phyloP scores from a whole-genome alignment of 495 filamentous ascomycete species.

The Copromyces sp. region DNA sequence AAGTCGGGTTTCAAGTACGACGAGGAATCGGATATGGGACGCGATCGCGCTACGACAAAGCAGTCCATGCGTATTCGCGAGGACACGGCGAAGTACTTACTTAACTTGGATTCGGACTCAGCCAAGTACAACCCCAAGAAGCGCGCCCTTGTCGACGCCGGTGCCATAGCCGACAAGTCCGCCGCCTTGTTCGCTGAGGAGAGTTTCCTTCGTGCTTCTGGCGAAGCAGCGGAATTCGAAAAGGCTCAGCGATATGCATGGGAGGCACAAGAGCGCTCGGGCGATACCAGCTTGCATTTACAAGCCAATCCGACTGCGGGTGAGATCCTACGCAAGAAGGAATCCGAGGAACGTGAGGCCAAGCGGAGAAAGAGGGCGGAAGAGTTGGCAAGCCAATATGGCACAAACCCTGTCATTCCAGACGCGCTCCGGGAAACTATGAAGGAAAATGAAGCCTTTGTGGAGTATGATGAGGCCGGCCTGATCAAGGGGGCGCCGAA shows the following conservation, averaged over 20 bases:
- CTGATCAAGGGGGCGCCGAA: slow-evolving; percentile 80
- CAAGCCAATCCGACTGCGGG: slow-evolving; percentile 96
- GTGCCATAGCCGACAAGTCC: slow-evolving; percentile 72
- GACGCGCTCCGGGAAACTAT: slow-evolving; percentile 57
- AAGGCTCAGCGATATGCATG: slow-evolving; percentile 81
- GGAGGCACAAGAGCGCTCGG: slow-evolving; percentile 79
- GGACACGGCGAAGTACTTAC: slow-evolving; percentile 95
- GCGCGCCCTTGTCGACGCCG: slow-evolving; percentile 82
- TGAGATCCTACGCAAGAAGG: slow-evolving; percentile 70
- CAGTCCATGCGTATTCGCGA: slow-evolving; percentile 80
- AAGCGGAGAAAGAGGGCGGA: slow-evolving; percentile 60
- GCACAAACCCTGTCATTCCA: slow-evolving; percentile 56
- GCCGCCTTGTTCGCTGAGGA: slow-evolving; percentile 88
- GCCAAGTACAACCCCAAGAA: slow-evolving; percentile 99
- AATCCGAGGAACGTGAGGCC: slow-evolving; percentile 56
- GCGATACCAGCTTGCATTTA: slow-evolving; percentile 67
- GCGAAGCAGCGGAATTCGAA: slow-evolving; percentile 93
- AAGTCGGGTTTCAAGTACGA: slow-evolving; percentile 57
- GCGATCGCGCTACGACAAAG: slow-evolving; percentile 81
- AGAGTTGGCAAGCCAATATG: slow-evolving; percentile 74
- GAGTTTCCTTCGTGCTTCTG: slow-evolving; percentile 80
- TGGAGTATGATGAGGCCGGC: slow-evolving; percentile 90
- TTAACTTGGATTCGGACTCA: slow-evolving; percentile 90
- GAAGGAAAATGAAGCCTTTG: slow-evolving; percentile 73
- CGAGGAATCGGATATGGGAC: slow-evolving; percentile 94